Conservation (phyloP, 805 yeast species). For the Kodamaea laetipori region DNA sequence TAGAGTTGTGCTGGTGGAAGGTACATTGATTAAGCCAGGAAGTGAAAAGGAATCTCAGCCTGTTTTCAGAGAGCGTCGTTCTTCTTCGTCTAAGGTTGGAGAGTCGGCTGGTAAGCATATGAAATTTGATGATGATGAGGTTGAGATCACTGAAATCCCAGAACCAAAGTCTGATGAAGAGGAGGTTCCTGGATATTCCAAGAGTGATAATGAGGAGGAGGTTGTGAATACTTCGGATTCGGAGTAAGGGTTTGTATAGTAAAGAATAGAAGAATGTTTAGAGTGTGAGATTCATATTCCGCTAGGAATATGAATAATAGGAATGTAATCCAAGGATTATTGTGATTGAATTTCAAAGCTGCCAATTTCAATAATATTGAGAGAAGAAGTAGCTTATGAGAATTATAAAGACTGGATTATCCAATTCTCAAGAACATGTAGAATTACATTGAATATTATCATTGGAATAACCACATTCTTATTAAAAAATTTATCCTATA, state of each 20-base stretch:
- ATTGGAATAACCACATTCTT: no score
- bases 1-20: conserved; percentile 81
- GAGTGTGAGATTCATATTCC: neutral
- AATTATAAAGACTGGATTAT: no score
- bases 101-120: conserved; percentile 35
- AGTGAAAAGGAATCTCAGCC: conserved; percentile 57
- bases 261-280: neutral
- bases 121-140: conserved; percentile 37
- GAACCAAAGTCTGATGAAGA: conserved; percentile 20
- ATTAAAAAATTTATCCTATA: no score
- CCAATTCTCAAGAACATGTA: no score
- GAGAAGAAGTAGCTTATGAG: no score
- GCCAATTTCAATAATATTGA: no score
- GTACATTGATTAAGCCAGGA: conserved; percentile 71
- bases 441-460: no score
- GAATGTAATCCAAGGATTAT: no score
- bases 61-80: conserved; percentile 44
- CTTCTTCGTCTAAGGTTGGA: conserved; percentile 23
- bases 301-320: no score
- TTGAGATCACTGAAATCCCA: conserved; percentile 18
- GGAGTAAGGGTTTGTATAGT: conserved; percentile 23
- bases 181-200: conserved; percentile 22
- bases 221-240: conserved; percentile 22
- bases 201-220: conserved; percentile 29
- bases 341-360: no score